Evolutionary conservation across 768 basidiomycete genomes (phyloP).

Genomic region (Phaffia tasmanica): DNA sequence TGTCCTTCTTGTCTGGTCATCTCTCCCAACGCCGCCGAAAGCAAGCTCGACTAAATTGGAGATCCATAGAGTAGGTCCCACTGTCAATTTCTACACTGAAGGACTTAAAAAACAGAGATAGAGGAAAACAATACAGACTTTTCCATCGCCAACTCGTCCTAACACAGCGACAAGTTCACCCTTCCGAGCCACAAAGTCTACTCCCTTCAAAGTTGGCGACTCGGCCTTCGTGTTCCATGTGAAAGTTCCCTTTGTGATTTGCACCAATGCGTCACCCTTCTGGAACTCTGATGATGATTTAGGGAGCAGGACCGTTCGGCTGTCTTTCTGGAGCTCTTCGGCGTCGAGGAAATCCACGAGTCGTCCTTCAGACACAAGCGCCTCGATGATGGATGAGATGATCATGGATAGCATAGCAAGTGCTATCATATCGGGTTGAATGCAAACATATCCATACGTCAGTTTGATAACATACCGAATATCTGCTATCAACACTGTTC

Average conservation of each 20-base stretch:
- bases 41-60: conserved; percentile 48
- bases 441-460: conserved; percentile 28
- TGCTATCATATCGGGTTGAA: conserved; percentile 32
- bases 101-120: conserved; percentile 20
- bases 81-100: conserved; percentile 30
- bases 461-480: too few relatives aligned
- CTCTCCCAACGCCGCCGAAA: conserved; percentile 75
- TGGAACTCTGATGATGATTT: conserved; percentile 13
- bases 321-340: conserved; percentile 69
- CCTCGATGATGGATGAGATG: conserved; percentile 62
- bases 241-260: conserved; percentile 68
- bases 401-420: conserved; percentile 38
- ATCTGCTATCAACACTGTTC: too few relatives aligned
- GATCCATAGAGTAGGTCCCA: background rate
- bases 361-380: conserved; percentile 69
- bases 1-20: conserved; percentile 68
- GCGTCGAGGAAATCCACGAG: conserved; percentile 63
- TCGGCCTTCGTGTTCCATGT: conserved; percentile 53
- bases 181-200: conserved; percentile 62
- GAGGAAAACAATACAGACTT: conserved; percentile 45
- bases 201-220: conserved; percentile 61
- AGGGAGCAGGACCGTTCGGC: conserved; percentile 44
- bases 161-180: conserved; percentile 76
- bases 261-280: conserved; percentile 49
- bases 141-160: conserved; percentile 83